A percentile compares a stretch with the other conserved stretches of the same genome.
These are phyloP conservation scores for Dissophora globulifera DNA, from an alignment of 192 early-diverging fungal species.

Conservation along the genomic window DNA sequence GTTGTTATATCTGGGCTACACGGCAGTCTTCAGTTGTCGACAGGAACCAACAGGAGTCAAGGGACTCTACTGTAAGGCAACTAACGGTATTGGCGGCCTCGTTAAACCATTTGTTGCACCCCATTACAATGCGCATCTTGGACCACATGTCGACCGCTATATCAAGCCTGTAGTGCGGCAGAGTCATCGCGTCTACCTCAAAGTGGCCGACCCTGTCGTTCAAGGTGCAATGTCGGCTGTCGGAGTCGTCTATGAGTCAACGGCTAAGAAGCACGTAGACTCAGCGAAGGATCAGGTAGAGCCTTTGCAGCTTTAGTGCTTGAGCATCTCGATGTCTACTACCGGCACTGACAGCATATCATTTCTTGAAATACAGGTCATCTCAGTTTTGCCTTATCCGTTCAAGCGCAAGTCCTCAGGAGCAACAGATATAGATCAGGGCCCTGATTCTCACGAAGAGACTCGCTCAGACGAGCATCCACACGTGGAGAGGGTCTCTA, in stretches of 20 bases:
- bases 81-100: constrained; percentile 36
- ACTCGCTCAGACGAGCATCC: not conserved
- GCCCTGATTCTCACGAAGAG: not conserved
- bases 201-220: constrained; percentile 40
- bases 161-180: constrained; percentile 28
- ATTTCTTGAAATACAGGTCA: not conserved
- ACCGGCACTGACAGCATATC: not conserved
- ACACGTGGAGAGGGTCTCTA: constrained; percentile 12
- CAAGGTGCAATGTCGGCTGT: constrained; percentile 28
- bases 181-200: constrained; percentile 31
- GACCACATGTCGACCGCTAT: constrained; percentile 40
- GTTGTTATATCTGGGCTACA: constrained; percentile 33
- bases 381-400: constrained; percentile 32
- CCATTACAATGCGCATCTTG: constrained; percentile 31
- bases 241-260: constrained; percentile 25
- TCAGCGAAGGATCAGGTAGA: constrained; percentile 39
- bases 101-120: constrained; percentile 36
- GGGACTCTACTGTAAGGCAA: constrained; percentile 44
- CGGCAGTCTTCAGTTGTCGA: constrained; percentile 31
- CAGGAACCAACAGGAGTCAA: constrained; percentile 24
- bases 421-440: not conserved
- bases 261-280: constrained; percentile 49
- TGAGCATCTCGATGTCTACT: not conserved
- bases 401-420: constrained; percentile 26
- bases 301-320: not conserved